Conservation (phyloP, 192 early-diverging fungal genomes). For the Chytriomyces sp. region DNA sequence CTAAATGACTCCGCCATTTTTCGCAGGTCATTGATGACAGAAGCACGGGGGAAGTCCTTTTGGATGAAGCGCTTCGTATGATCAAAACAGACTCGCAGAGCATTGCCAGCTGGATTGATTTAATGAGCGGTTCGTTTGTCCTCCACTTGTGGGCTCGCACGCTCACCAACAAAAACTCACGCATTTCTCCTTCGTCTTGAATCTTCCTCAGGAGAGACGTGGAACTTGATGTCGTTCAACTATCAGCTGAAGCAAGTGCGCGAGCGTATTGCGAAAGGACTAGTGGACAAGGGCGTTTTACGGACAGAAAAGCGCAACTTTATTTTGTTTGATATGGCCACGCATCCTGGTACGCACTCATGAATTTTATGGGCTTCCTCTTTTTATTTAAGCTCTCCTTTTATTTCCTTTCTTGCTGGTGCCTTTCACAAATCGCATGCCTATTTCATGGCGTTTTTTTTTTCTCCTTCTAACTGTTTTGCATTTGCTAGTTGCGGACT, state of each 20-base stretch:
- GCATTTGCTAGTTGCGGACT: constrained; percentile 67
- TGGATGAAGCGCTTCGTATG: constrained; percentile 92
- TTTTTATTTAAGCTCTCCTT: background rate
- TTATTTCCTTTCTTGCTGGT: background rate
- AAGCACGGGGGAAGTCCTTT: constrained; percentile 89
- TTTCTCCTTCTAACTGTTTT: background rate
- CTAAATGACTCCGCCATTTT: constrained; percentile 24
- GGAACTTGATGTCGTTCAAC: constrained; percentile 96
- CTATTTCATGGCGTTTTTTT: too few relatives aligned
- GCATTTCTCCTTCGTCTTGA: background rate
- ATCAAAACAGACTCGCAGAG: constrained; percentile 89
- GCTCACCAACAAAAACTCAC: background rate
- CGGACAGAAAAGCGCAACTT: constrained; percentile 96
- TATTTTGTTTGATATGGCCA: constrained; percentile 96
- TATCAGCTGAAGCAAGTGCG: constrained; percentile 98
- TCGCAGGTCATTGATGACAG: constrained; percentile 66
- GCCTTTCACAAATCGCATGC: background rate
- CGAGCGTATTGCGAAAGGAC: constrained; percentile 92
- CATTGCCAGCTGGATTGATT: constrained; percentile 94
- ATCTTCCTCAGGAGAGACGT: constrained; percentile 83
- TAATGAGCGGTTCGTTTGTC: constrained; percentile 83
- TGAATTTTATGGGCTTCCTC: too few relatives aligned
- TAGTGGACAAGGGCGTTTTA: constrained; percentile 98
- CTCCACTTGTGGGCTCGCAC: background rate
- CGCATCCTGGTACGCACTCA: constrained; percentile 69